Evolutionary conservation across 441 rosid species (phyloP), one percentile per base, ranked within the genome.

Genomic region (Caryocar brasiliense): DNA sequence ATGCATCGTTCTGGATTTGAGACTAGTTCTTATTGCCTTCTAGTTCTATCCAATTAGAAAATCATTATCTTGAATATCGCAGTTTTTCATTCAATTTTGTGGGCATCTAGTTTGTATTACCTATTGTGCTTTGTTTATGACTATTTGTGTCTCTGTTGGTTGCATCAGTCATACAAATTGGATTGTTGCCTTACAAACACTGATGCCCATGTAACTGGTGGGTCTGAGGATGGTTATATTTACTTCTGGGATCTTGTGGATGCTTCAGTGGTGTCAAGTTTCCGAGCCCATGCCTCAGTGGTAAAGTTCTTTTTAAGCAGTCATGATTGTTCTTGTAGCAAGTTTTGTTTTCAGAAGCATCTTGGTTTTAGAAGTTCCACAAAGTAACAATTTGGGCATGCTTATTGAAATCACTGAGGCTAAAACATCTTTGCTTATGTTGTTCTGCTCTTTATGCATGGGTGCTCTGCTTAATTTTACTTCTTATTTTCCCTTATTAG

Each of bases 221-320:
- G 98, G 41, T 92, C 98, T 51, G 98, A 85, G 72, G 94, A 92
- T 66, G 98, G 98, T 40, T 68, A 76, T 27, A 74, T 88, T 64
- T 87, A 65, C 78, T 85, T 87, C 71, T 92, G 98, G 96, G 98
- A 92, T 74, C 72, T 92, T 64, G 98, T 87, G 1, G 95, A 92
- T 68, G 96, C 94, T 13, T 70, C 91, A 11, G 79, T 87, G 36
- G 72, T 83, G 35, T 72, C 84, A 35, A 88, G 74, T 51, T 81
- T 87, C 51, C 77, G 65, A 5, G 94, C 95, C 58, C 96, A 87
- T 74, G 55, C 81, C 44, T 79, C 85, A 27, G 96, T 92, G 91
- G 96, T 91, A 73, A 59, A 67, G 12, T 38, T 23, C n/a, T n/a
- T n/a, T n/a, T n/a, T n/a, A n/a, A n/a, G n/a, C n/a, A n/a, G n/a